Conservation (phyloP, 1,139 yeast genomes). For the Ogataea hybrid region DNA sequence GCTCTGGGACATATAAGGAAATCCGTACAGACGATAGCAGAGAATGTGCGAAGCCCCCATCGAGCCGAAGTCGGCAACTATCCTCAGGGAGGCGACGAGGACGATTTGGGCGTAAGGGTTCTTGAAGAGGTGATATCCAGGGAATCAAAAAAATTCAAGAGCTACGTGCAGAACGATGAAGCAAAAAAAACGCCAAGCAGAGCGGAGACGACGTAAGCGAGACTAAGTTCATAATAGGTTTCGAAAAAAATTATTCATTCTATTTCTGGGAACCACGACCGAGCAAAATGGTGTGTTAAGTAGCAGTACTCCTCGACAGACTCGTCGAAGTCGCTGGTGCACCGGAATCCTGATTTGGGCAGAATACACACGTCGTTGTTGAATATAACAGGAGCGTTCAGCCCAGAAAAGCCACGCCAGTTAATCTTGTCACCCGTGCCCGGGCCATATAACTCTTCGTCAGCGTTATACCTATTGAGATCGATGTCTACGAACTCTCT, state of each 20-base stretch:
- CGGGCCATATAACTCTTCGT: slow-evolving; percentile 14
- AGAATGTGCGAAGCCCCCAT: too few species aligned
- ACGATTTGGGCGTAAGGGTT: too few species aligned
- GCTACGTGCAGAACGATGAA: too few species aligned
- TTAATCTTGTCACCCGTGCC: slow-evolving; percentile 12
- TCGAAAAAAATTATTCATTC: not conserved
- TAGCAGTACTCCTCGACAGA: slow-evolving; percentile 18
- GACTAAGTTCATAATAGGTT: not conserved
- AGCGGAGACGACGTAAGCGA: not conserved
- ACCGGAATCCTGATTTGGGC: slow-evolving; percentile 41
- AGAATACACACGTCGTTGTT: slow-evolving; percentile 71
- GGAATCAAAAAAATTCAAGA: too few species aligned
- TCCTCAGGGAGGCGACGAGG: too few species aligned
- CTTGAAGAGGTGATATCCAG: too few species aligned
- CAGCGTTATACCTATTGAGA: slow-evolving; percentile 20
- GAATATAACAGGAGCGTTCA: slow-evolving; percentile 59
- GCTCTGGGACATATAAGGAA: too few species aligned
- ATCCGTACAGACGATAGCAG: too few species aligned
- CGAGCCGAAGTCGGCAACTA: too few species aligned
- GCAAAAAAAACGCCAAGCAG: too few species aligned
- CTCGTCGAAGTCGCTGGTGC: slow-evolving; percentile 10
- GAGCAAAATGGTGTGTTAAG: slow-evolving; percentile 32
- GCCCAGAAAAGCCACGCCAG: slow-evolving; percentile 69
- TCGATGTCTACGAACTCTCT: slow-evolving; percentile 13
- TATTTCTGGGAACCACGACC: slow-evolving; percentile 14